phyloP scores from a whole-genome alignment of 176 grass and related monocot species.

The Calamus simplicifolius region DNA sequence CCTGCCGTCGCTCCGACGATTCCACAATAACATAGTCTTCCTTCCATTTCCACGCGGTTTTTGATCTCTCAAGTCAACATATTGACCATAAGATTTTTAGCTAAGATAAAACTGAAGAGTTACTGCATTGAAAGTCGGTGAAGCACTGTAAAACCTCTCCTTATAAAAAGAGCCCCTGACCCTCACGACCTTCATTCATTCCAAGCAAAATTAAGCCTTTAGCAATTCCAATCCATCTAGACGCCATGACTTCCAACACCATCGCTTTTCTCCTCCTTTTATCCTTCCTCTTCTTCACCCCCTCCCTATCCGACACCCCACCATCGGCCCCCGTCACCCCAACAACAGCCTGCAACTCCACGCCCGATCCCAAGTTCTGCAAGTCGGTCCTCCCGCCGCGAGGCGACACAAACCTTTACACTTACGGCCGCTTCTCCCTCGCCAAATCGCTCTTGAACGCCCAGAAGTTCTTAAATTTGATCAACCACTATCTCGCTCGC shows the following conservation, averaged over 20 bases:
- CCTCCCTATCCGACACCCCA: slow-evolving; percentile 15
- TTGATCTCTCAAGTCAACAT: no score
- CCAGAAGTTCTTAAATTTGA: slow-evolving; percentile 31
- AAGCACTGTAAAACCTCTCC: no score
- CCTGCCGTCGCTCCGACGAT: no score
- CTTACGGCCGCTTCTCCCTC: slow-evolving; percentile 64
- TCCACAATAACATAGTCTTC: no score
- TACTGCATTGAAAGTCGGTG: no score
- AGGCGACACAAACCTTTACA: slow-evolving; percentile 47
- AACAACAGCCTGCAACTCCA: slow-evolving; percentile 43
- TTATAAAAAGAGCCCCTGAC: no score
- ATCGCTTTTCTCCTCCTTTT: not conserved
- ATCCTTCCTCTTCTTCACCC: not conserved
- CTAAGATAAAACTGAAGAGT: no score
- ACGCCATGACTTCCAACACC: not conserved
- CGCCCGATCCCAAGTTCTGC: slow-evolving; percentile 60
- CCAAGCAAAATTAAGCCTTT: no score
- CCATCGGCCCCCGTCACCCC: slow-evolving; percentile 37
- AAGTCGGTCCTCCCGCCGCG: slow-evolving; percentile 39
- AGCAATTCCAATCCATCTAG: no score
- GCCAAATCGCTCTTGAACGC: slow-evolving; percentile 61
- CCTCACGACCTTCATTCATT: no score
- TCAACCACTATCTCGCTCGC: slow-evolving; percentile 39
- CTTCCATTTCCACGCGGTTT: no score
- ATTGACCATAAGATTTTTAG: no score